Evolutionary conservation across 495 filamentous ascomycete genomes (phyloP).

Genomic region (Cercophora newfieldiana): DNA sequence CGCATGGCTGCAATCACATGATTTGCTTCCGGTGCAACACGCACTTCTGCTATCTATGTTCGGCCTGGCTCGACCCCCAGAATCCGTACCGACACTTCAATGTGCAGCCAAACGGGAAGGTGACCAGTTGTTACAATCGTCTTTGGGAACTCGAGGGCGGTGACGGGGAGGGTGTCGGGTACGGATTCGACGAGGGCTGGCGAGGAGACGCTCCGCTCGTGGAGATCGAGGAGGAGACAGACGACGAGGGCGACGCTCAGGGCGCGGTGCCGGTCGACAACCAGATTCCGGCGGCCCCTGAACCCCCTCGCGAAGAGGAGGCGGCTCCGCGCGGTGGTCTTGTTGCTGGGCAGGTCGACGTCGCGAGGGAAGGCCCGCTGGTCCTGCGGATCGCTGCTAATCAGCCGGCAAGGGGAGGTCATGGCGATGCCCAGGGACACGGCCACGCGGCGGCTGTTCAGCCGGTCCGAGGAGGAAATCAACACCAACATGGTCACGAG

Average conservation of each 20-base stretch:
- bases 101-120: slow-evolving; percentile 42
- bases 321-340: slow-evolving; percentile 7
- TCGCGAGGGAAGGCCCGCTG: slow-evolving; percentile 55
- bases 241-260: slow-evolving; percentile 17
- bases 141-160: slow-evolving; percentile 88
- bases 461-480: slow-evolving; percentile 18
- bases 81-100: slow-evolving; percentile 95
- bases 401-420: slow-evolving; percentile 29
- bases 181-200: slow-evolving; percentile 7
- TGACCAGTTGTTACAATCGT: slow-evolving; percentile 71
- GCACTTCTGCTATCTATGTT: slow-evolving; percentile 96
- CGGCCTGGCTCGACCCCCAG: slow-evolving; percentile 71
- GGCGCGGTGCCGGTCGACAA: too few relatives aligned
- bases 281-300: slow-evolving; percentile 2
- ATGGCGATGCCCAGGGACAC: slow-evolving; percentile 28
- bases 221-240: slow-evolving; percentile 29
- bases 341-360: slow-evolving; percentile 29
- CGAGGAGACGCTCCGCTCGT: slow-evolving; percentile 23
- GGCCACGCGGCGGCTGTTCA: slow-evolving; percentile 34
- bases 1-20: slow-evolving; percentile 97
- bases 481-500: slow-evolving; percentile 12
- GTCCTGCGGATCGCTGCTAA: slow-evolving; percentile 52
- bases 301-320: slow-evolving; percentile 6
- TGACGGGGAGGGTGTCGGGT: slow-evolving; percentile 62
- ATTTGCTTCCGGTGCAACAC: slow-evolving; percentile 84